A percentile compares a stretch with the other conserved stretches of the same genome.
phyloP scores from a whole-genome alignment of 2,329 filamentous ascomycete genomes.

The Cladosporium sp. region DNA sequence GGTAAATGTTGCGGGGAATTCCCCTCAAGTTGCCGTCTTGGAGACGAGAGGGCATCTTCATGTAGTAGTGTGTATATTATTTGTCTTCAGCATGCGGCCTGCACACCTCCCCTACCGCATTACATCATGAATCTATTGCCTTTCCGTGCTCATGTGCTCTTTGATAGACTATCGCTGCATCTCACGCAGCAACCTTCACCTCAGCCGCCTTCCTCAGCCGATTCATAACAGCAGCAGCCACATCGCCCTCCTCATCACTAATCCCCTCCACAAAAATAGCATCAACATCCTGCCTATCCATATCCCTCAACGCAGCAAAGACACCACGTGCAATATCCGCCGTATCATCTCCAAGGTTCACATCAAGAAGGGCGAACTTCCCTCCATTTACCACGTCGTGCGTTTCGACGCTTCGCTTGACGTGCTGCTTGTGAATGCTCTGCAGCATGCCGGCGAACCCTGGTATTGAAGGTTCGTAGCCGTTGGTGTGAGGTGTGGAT shows the following conservation, averaged over 20 bases:
- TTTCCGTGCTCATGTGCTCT: neutral
- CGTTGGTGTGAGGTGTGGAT: constrained; percentile 16
- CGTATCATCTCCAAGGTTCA: constrained; percentile 66
- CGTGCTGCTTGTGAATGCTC: constrained; percentile 10
- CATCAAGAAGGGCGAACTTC: constrained; percentile 55
- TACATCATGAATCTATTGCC: too few relatives aligned
- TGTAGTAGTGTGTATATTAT: too few relatives aligned
- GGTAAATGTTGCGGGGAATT: too few relatives aligned
- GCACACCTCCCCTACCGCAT: too few relatives aligned
- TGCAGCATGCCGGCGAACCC: constrained; percentile 27
- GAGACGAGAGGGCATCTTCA: too few relatives aligned
- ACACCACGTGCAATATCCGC: constrained; percentile 76
- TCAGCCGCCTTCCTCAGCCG: constrained; percentile 46
- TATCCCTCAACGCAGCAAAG: constrained; percentile 78
- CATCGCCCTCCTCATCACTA: constrained; percentile 59
- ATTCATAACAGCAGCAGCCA: constrained; percentile 65
- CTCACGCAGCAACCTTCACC: constrained; percentile 23
- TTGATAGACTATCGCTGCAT: too few relatives aligned
- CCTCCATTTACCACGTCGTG: neutral
- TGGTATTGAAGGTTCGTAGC: constrained; percentile 15
- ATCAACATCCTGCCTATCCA: constrained; percentile 74
- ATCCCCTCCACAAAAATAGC: constrained; percentile 90
- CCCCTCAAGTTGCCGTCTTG: too few relatives aligned
- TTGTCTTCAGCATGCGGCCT: too few relatives aligned
- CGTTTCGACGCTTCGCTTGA: neutral